These are phyloP conservation scores for Exophiala xenobiotica DNA, from an alignment of 2,329 filamentous ascomycete species.

Conservation along the genomic window DNA sequence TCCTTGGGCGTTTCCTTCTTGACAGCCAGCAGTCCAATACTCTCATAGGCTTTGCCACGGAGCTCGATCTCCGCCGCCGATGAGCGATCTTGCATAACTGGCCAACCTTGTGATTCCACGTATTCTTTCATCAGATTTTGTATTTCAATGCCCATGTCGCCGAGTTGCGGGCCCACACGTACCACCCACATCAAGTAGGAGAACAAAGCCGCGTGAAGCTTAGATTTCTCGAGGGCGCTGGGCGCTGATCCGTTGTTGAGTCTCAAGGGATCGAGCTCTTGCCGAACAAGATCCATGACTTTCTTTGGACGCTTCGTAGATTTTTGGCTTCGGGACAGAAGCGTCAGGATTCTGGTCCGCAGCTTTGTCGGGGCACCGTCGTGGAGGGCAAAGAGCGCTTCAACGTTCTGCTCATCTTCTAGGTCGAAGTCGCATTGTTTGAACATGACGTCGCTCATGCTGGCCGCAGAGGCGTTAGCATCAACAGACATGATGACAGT, in stretches of 20 bases:
- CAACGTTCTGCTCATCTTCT: conserved; percentile 65
- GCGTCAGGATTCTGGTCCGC: conserved; percentile 70
- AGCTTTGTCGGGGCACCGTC: conserved; percentile 69
- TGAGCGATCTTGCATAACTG: conserved; percentile 57
- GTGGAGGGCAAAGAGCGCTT: conserved; percentile 70
- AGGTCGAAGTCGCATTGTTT: conserved; percentile 71
- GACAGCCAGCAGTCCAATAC: conserved; percentile 74
- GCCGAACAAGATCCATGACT: conserved; percentile 68
- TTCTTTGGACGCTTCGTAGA: conserved; percentile 68
- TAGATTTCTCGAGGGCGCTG: conserved; percentile 64
- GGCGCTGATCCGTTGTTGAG: background rate
- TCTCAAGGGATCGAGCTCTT: conserved; percentile 56
- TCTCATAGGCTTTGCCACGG: conserved; percentile 82
- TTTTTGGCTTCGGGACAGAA: conserved; percentile 73
- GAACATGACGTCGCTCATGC: conserved; percentile 83
- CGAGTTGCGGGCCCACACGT: conserved; percentile 66
- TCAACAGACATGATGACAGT: conserved; percentile 81
- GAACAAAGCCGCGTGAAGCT: conserved; percentile 79
- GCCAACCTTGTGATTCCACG: conserved; percentile 81
- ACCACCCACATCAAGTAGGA: conserved; percentile 85
- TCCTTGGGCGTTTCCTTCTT: conserved; percentile 43
- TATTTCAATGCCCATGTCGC: conserved; percentile 57
- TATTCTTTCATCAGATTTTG: conserved; percentile 72
- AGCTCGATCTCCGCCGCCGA: conserved; percentile 64
- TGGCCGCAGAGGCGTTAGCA: conserved; percentile 74